These are phyloP conservation scores for Nematocida sp. DNA, from an alignment of 371 early-diverging fungal genomes.

Conservation along the genomic window DNA sequence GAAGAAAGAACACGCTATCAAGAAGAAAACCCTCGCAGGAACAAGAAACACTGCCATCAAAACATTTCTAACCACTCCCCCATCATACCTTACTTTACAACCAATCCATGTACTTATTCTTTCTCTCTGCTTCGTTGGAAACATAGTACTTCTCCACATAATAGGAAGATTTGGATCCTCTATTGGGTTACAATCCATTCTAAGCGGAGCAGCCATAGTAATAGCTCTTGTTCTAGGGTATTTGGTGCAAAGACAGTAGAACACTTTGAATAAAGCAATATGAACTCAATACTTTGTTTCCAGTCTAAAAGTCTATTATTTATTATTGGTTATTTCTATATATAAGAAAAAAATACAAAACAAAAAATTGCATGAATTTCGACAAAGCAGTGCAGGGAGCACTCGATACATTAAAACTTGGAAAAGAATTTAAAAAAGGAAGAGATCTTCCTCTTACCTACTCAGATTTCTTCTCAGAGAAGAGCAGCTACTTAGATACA, in stretches of 20 bases:
- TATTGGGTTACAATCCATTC: constrained; percentile 50
- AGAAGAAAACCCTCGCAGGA: constrained; percentile 35
- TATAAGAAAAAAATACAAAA: neutral
- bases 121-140: constrained; percentile 63
- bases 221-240: constrained; percentile 35
- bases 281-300: too few species aligned
- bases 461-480: constrained; percentile 54
- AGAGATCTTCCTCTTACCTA: constrained; percentile 43
- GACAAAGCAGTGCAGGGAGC: constrained; percentile 53
- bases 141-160: constrained; percentile 64
- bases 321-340: neutral
- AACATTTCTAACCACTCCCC: constrained; percentile 17
- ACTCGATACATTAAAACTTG: constrained; percentile 31
- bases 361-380: constrained; percentile 39
- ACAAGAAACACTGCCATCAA: constrained; percentile 39
- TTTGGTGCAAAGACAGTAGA: constrained; percentile 6
- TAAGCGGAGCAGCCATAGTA: constrained; percentile 50
- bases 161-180: constrained; percentile 60
- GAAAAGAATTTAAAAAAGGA: constrained; percentile 33
- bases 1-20: constrained; percentile 44
- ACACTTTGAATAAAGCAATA: neutral
- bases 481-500: constrained; percentile 18
- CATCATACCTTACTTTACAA: constrained; percentile 45
- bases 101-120: constrained; percentile 65
- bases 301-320: neutral